Base-by-base conservation (phyloP, 176 grass and related monocot genomes). In the Poa annua region DNA sequence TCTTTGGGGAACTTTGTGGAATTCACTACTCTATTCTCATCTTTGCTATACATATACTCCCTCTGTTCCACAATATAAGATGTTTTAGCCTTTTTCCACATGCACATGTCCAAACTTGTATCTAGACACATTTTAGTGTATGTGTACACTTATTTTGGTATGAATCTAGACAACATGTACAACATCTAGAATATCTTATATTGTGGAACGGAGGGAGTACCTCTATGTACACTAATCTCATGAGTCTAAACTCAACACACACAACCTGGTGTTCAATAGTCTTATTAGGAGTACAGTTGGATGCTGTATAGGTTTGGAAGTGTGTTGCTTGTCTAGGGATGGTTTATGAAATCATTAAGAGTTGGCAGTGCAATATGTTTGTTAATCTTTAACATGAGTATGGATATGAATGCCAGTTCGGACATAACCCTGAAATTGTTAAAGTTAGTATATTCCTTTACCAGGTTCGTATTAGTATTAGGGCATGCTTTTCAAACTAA, bases 371-470 rank as follows among this genome's bases (percentile, higher is more conserved):
- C 21, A 59, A 59, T 36, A 34, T 75, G 44, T 57, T 48, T 83
- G 8, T 50, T 73, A 62, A 17, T 6, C 49, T 83, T 61, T 35
- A 50, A 34, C 25, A 22, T 22, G 20, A 50, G 39, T 62, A 4
- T 24, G 50, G 53, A 61, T 50, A 50, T 59, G 12, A 50, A 49
- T 74, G 3, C 68, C 4, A 49, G 24, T 77, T 21, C 12, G 6
- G 16, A 25, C 21, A 45, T 74, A 39, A 64, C 12, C 19, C 17
- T 72, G 11, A 19, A 7, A 41, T 83, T 83, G 3, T 72, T 11
- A 44, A 78, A 62, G 0, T 70, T 80, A 67, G 11, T 57, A 48
- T 87, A 42, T 16, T 76, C 3, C 11, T 80, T 75, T 80, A 42
- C 21, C 44, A 11, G 7, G 20, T 56, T 44, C 45, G 32, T 74